Percentiles rank a stretch among this genome's conserved stretches.
These are phyloP conservation scores for Colletotrichum ledebouriae DNA, from an alignment of 2,329 filamentous ascomycete species.

Conservation along the genomic window DNA sequence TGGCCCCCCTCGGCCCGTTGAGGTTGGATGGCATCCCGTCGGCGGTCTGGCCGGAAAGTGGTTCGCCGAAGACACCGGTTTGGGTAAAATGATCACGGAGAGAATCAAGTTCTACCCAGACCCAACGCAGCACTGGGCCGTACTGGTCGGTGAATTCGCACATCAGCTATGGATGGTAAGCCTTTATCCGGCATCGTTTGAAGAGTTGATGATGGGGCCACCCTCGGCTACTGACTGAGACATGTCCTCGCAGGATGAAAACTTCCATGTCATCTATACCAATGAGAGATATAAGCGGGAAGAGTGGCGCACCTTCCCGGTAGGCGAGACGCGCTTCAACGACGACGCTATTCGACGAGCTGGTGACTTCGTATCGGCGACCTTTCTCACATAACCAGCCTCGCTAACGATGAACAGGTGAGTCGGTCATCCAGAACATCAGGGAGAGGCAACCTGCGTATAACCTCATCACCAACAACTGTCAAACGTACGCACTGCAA, in stretches of 20 bases:
- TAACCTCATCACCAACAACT: slow-evolving; percentile 72
- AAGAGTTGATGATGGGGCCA: not conserved
- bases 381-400: not conserved
- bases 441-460: slow-evolving; percentile 63
- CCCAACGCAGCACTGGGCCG: slow-evolving; percentile 72
- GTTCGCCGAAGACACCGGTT: slow-evolving; percentile 68
- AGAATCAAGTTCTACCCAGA: slow-evolving; percentile 68
- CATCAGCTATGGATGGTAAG: slow-evolving; percentile 72
- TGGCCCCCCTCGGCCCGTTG: slow-evolving; percentile 57
- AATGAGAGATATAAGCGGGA: slow-evolving; percentile 61
- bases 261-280: slow-evolving; percentile 69
- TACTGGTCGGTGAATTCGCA: slow-evolving; percentile 67
- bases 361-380: slow-evolving; percentile 51
- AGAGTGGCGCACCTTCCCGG: slow-evolving; percentile 65
- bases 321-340: slow-evolving; percentile 67
- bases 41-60: slow-evolving; percentile 68
- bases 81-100: slow-evolving; percentile 69
- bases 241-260: slow-evolving; percentile 58
- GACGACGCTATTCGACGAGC: slow-evolving; percentile 65
- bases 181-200: slow-evolving; percentile 11
- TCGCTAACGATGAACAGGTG: slow-evolving; percentile 51
- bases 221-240: not conserved
- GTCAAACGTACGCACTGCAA: slow-evolving; percentile 68
- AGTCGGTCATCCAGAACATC: slow-evolving; percentile 67
- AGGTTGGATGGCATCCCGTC: slow-evolving; percentile 71